A percentile compares a stretch with the other conserved stretches of the same genome.
phyloP scores from a whole-genome alignment of 2,329 filamentous ascomycete species.

The Cordyceps javanica region DNA sequence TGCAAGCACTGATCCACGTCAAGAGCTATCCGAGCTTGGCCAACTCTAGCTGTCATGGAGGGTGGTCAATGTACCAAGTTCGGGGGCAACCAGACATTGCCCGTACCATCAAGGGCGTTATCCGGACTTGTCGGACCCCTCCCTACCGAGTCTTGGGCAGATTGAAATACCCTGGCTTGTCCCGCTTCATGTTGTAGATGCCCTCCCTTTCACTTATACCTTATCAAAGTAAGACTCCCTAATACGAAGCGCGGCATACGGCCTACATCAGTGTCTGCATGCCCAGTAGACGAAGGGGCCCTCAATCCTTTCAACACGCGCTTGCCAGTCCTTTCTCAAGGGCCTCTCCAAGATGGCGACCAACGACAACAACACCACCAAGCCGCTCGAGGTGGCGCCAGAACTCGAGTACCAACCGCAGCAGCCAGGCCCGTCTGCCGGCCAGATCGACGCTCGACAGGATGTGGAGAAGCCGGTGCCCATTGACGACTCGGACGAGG shows the following conservation, averaged over 20 bases:
- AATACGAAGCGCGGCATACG: slow-evolving; percentile 1
- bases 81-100: not conserved
- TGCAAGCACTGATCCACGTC: slow-evolving; percentile 1
- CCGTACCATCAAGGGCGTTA: not conserved
- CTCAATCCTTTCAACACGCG: not conserved
- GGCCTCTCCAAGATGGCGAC: slow-evolving; percentile 4
- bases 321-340: not conserved
- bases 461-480: slow-evolving; percentile 1
- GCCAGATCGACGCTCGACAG: slow-evolving; percentile 10
- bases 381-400: not conserved
- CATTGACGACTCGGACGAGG: not conserved
- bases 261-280: not conserved
- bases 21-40: not conserved
- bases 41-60: slow-evolving; percentile 9
- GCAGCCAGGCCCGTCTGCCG: not conserved
- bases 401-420: not conserved
- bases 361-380: not conserved
- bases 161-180: slow-evolving; percentile 6
- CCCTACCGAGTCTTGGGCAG: not conserved
- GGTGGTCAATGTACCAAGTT: not conserved
- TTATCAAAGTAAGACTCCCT: not conserved
- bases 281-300: not conserved
- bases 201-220: not conserved
- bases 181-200: not conserved
- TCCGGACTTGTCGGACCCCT: not conserved